Percentiles rank a stretch among this genome's conserved stretches.
Evolutionary conservation across 2,329 filamentous ascomycete genomes (phyloP).

Genomic region (Aureobasidium sp.): DNA sequence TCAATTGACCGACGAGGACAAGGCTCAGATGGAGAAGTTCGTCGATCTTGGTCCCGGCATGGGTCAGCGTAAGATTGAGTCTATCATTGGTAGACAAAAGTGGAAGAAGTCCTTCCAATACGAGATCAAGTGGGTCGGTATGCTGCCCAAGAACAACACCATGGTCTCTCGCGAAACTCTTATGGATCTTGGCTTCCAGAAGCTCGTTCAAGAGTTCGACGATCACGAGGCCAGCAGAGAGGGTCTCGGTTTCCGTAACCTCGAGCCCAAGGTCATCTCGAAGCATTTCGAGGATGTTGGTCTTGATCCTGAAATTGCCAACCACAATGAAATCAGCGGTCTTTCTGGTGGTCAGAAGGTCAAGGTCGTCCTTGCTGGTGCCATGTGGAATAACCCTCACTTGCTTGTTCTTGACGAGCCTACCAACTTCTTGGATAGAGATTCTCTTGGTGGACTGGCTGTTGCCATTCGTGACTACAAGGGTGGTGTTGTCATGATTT

Average conservation of each 20-base stretch:
- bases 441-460: slow-evolving; percentile 93
- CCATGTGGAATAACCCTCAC: slow-evolving; percentile 76
- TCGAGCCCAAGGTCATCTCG: slow-evolving; percentile 87
- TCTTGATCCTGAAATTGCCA: slow-evolving; percentile 93
- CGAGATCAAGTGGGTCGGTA: slow-evolving; percentile 87
- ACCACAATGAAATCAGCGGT: slow-evolving; percentile 96
- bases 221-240: slow-evolving; percentile 98
- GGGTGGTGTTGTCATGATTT: slow-evolving; percentile 98
- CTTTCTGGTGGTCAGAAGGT: slow-evolving; percentile 97
- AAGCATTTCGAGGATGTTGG: slow-evolving; percentile 98
- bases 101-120: slow-evolving; percentile 99
- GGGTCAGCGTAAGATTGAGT: slow-evolving; percentile 69
- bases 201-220: slow-evolving; percentile 95
- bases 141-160: slow-evolving; percentile 87
- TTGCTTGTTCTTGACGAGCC: slow-evolving; percentile 95
- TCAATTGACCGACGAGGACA: slow-evolving; percentile 75
- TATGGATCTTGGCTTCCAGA: slow-evolving; percentile 75
- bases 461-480: slow-evolving; percentile 97
- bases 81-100: slow-evolving; percentile 92
- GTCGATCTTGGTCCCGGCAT: slow-evolving; percentile 80
- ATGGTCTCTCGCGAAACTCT: slow-evolving; percentile 92
- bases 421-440: slow-evolving; percentile 97
- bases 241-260: slow-evolving; percentile 88
- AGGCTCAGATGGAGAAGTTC: slow-evolving; percentile 82
- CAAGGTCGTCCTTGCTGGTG: slow-evolving; percentile 93